These are phyloP conservation scores for Puccinia novopanici DNA, from an alignment of 1,284 basidiomycete genomes.

Conservation along the genomic window DNA sequence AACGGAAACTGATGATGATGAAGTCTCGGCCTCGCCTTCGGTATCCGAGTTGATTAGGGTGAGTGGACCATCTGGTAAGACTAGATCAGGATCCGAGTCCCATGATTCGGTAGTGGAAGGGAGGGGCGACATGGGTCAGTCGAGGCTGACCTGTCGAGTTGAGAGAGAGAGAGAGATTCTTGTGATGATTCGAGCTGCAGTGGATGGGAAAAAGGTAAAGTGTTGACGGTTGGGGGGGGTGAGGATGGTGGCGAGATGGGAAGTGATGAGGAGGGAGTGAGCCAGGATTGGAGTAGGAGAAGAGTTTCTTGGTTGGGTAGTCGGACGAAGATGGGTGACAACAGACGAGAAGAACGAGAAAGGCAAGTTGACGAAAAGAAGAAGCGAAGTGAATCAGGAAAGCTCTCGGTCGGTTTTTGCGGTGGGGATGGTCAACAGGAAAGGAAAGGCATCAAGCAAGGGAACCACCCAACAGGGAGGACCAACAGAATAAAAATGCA, in stretches of 20 bases:
- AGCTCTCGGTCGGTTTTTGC: neutral
- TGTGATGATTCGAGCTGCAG: neutral
- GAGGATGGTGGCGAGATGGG: neutral
- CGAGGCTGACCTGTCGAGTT: neutral
- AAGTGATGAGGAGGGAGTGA: neutral
- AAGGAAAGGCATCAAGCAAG: neutral
- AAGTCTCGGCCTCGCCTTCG: constrained; percentile 36
- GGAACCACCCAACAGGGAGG: too few species aligned
- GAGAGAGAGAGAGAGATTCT: neutral
- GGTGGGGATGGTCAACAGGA: neutral
- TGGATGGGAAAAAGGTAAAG: neutral
- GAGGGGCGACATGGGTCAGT: constrained; percentile 5
- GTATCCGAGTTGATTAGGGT: constrained; percentile 45
- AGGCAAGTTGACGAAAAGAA: neutral
- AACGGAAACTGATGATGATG: constrained; percentile 23
- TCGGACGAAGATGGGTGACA: too few species aligned
- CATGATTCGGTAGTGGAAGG: constrained; percentile 45
- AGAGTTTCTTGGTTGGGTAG: neutral
- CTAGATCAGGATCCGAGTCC: constrained; percentile 47
- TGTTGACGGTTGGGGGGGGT: neutral
- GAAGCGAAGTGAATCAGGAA: neutral
- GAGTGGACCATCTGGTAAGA: constrained; percentile 47
- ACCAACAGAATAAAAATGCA: too few species aligned
- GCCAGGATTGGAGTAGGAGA: neutral
- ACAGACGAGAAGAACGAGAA: neutral